Conservation (phyloP, 768 basidiomycete species). For the Leucocoprinus leucothites region DNA sequence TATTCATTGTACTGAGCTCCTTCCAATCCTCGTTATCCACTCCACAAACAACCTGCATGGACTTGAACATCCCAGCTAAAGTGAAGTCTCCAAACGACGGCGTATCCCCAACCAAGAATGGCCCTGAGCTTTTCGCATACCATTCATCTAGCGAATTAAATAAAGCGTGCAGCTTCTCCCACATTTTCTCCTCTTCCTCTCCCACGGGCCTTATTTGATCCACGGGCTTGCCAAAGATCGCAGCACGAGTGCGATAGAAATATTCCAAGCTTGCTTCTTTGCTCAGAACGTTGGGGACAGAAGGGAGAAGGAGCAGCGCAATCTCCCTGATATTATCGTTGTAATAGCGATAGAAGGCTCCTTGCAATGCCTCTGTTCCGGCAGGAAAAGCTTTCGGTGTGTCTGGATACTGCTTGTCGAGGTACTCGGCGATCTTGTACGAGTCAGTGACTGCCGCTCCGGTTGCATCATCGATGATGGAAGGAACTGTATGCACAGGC, state of each 20-base stretch:
- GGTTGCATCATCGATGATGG: conserved; percentile 46
- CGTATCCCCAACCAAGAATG: conserved; percentile 6
- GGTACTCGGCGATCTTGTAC: conserved; percentile 35
- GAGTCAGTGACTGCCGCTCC: conserved; percentile 15
- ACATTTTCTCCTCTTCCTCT: neutral
- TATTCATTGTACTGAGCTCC: conserved; percentile 31
- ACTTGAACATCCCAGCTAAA: conserved; percentile 26
- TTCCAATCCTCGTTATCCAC: conserved; percentile 36
- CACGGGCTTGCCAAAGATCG: conserved; percentile 7
- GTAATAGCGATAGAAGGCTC: conserved; percentile 19
- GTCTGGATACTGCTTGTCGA: conserved; percentile 39
- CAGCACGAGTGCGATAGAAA: conserved; percentile 1
- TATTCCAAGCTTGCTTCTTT: neutral
- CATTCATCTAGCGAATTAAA: conserved; percentile 9
- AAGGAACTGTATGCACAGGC: conserved; percentile 43
- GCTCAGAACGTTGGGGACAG: neutral
- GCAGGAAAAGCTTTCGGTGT: conserved; percentile 28
- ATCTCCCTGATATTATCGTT: neutral
- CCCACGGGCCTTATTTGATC: neutral
- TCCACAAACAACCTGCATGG: conserved; percentile 27
- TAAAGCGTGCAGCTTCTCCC: conserved; percentile 23
- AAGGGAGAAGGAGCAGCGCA: neutral
- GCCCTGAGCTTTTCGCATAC: conserved; percentile 11
- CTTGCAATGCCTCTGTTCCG: conserved; percentile 27
- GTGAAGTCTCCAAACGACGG: conserved; percentile 34